Evolutionary conservation across 768 basidiomycete genomes (phyloP), one percentile per base, ranked within the genome.

Genomic region (Tricholoma matsutake): DNA sequence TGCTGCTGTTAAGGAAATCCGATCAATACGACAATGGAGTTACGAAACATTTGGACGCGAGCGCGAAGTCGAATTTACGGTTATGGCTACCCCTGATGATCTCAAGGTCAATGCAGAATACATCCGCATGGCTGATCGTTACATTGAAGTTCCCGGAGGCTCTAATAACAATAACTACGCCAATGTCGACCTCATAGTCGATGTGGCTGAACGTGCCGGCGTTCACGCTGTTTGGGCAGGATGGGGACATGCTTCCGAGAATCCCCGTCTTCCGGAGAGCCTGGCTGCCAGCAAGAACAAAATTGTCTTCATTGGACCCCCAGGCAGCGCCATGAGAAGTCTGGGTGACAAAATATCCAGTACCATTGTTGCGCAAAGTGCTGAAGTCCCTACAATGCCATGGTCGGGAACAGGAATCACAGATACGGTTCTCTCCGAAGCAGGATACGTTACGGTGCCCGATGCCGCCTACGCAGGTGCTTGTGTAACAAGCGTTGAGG

Each of bases 221-320:
- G 97, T 98, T 1, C 97, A 99, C 70, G 97, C 97, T 47, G 97
- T 99, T 25, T 99, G 97, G 97, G 97, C 97, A 35, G 97, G 97
- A 60, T 99, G 97, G 97, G 97, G 97, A 54, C 97, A 99, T 75
- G 97, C 97, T 28, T 98, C 97, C 2, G 97, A 99, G 75, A 99
- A 99, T 75, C 97, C 97, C 1, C 88, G 95, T 57, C 78, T 99
- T 20, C 97, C 97, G 0, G 97, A 99, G 73, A 91, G 90, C 61
- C 85, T 99, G 43, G 86, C 91, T 32, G 89, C 94, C 3, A 93
- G 88, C 75, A 93, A 92, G 75, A 84, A 95, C 79, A 96, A 94
- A 77, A 96, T 99, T 72, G 91, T 99, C 61, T 99, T 99, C 80
- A 99, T 99, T 71, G 97, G 97, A 63, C 97, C 97, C 20, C 97